Conservation (phyloP, 2,329 filamentous ascomycete genomes). For the Hymenoscyphus linearis region DNA sequence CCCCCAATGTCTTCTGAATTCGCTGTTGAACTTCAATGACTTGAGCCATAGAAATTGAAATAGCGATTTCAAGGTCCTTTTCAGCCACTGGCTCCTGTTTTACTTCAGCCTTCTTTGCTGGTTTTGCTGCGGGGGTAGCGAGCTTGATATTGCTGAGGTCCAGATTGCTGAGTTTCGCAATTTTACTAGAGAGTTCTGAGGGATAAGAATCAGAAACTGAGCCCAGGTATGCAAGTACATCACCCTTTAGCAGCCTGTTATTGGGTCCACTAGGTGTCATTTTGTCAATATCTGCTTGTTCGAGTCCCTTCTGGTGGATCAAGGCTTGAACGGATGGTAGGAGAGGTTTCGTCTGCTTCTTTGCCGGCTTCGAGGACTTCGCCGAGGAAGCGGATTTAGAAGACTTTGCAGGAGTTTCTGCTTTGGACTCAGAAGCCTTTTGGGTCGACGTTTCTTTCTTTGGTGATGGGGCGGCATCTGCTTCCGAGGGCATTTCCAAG, state of each 20-base stretch:
- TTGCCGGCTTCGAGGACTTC: conserved; percentile 43
- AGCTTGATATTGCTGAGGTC: conserved; percentile 95
- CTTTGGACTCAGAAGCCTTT: conserved; percentile 17
- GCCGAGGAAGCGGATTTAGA: conserved; percentile 27
- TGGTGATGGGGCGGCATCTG: conserved; percentile 36
- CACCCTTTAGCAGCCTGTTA: conserved; percentile 88
- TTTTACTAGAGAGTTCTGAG: conserved; percentile 61
- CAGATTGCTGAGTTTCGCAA: conserved; percentile 73
- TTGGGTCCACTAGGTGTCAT: conserved; percentile 85
- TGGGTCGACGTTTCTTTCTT: conserved; percentile 29
- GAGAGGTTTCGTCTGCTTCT: conserved; percentile 65
- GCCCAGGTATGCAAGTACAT: conserved; percentile 86
- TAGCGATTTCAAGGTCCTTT: conserved; percentile 53
- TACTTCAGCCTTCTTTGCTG: conserved; percentile 36
- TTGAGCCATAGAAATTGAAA: conserved; percentile 73
- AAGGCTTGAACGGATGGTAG: conserved; percentile 81
- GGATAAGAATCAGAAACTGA: conserved; percentile 69
- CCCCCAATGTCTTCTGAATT: conserved; percentile 70
- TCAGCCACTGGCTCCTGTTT: conserved; percentile 40
- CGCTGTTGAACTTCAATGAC: conserved; percentile 78
- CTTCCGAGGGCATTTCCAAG: conserved; percentile 69
- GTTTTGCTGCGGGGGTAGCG: conserved; percentile 42
- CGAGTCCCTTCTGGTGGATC: conserved; percentile 71
- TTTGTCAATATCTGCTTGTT: conserved; percentile 68
- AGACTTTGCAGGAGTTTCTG: conserved; percentile 18